Evolutionary conservation across 2,329 filamentous ascomycete genomes (phyloP).

Genomic region (Pleurostoma richardsiae): DNA sequence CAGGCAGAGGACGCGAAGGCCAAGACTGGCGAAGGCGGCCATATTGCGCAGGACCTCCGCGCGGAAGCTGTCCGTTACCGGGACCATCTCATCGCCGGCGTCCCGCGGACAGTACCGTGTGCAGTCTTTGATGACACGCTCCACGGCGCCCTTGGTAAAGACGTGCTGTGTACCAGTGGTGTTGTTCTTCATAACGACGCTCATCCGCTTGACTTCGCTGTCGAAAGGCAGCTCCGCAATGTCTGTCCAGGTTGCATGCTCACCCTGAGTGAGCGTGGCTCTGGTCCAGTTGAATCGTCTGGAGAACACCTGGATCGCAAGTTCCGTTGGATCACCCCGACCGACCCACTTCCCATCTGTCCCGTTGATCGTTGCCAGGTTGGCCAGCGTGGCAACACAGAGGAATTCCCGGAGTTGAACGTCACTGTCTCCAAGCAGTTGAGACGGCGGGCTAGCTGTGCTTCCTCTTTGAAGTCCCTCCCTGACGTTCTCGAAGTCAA

Average conservation of each 20-base stretch:
- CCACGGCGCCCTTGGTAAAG: constrained; percentile 55
- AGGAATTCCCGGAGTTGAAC: constrained; percentile 42
- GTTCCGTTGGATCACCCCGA: constrained; percentile 59
- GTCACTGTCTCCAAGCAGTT: constrained; percentile 17
- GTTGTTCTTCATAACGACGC: constrained; percentile 46
- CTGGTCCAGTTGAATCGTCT: constrained; percentile 55
- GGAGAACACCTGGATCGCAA: constrained; percentile 64
- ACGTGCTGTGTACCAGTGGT: constrained; percentile 13
- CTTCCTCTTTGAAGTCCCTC: background rate
- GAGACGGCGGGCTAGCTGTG: background rate
- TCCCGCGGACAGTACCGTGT: constrained; percentile 15
- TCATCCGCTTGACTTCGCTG: constrained; percentile 63
- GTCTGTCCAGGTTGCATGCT: constrained; percentile 38
- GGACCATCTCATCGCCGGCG: constrained; percentile 26
- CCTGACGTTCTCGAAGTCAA: background rate
- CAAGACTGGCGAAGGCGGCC: constrained; percentile 55
- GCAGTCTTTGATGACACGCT: constrained; percentile 54
- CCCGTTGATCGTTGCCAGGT: constrained; percentile 51
- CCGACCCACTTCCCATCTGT: constrained; percentile 46
- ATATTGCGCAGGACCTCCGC: constrained; percentile 40
- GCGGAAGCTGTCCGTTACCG: constrained; percentile 10
- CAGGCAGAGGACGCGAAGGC: constrained; percentile 57
- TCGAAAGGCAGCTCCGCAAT: constrained; percentile 61
- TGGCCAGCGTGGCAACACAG: constrained; percentile 53
- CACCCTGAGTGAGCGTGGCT: constrained; percentile 39